These are phyloP conservation scores for Termitomyces sp. DNA, from an alignment of 768 basidiomycete species.

Conservation along the genomic window DNA sequence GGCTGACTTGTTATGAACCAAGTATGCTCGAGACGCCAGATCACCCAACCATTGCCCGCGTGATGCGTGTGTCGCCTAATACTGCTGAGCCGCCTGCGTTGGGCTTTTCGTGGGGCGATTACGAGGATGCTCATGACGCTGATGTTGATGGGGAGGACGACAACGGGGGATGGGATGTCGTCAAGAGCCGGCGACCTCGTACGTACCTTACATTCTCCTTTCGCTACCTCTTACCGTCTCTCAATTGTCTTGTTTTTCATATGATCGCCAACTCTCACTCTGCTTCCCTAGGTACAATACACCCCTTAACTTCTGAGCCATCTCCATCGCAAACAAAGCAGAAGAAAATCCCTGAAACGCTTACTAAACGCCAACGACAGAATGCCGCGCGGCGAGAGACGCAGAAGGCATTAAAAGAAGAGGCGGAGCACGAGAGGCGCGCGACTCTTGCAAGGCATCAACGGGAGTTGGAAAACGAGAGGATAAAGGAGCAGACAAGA, in stretches of 20 bases:
- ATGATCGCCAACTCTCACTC: not conserved
- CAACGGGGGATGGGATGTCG: constrained; percentile 79
- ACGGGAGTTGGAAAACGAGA: constrained; percentile 50
- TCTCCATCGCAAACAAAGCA: constrained; percentile 6
- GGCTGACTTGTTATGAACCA: not conserved
- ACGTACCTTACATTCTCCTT: not conserved
- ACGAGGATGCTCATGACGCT: constrained; percentile 55
- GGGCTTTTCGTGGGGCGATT: constrained; percentile 75
- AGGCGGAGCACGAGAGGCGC: constrained; percentile 45
- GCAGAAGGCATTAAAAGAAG: constrained; percentile 48
- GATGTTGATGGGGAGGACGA: constrained; percentile 52
- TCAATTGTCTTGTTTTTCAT: not conserved
- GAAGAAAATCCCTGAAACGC: constrained; percentile 33
- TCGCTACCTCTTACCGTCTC: not conserved
- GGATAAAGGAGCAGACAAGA: constrained; percentile 40
- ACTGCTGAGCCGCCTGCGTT: constrained; percentile 54
- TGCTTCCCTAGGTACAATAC: constrained; percentile 11
- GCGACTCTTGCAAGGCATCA: constrained; percentile 53
- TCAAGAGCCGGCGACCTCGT: constrained; percentile 44
- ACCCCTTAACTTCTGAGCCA: constrained; percentile 4
- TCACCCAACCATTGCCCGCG: constrained; percentile 50
- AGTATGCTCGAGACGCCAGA: constrained; percentile 66
- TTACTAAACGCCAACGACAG: constrained; percentile 68
- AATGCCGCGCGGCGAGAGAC: constrained; percentile 55
- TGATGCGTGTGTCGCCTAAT: constrained; percentile 61